Conservation (phyloP, 768 basidiomycete species). For the Russula olivacea region DNA sequence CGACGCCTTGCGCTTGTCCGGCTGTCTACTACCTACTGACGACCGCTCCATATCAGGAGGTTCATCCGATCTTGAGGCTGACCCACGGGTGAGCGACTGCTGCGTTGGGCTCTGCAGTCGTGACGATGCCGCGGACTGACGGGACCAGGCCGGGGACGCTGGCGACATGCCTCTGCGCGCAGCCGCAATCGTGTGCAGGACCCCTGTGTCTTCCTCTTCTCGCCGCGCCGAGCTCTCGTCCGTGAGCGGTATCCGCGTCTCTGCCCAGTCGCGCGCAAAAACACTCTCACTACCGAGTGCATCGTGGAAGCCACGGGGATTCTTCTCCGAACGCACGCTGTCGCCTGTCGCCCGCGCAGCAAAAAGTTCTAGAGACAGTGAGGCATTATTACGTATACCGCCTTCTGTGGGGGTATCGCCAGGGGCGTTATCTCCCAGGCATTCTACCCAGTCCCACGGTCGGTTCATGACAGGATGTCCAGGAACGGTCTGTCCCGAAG, state of each 20-base stretch:
- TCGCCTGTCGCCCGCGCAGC: conserved; percentile 62
- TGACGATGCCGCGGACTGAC: conserved; percentile 29
- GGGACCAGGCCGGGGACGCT: conserved; percentile 46
- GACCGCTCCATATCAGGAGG: conserved; percentile 40
- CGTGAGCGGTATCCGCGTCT: conserved; percentile 50
- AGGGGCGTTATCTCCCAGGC: conserved; percentile 52
- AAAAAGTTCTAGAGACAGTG: conserved; percentile 68
- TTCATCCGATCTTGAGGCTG: conserved; percentile 31
- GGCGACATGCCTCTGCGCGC: conserved; percentile 41
- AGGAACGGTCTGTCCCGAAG: conserved; percentile 43
- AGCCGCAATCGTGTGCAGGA: conserved; percentile 32
- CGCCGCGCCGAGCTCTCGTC: conserved; percentile 29
- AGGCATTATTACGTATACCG: conserved; percentile 55
- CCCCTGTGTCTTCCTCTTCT: conserved; percentile 31
- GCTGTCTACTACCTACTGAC: conserved; percentile 21
- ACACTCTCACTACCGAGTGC: conserved; percentile 54
- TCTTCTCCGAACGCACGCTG: conserved; percentile 29
- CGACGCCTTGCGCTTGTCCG: conserved; percentile 47
- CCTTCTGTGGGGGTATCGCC: conserved; percentile 37
- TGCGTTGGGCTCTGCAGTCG: conserved; percentile 47
- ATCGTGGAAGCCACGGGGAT: conserved; percentile 53
- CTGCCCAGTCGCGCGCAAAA: conserved; percentile 73
- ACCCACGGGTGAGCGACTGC: conserved; percentile 30
- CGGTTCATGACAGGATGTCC: conserved; percentile 57
- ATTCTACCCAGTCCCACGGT: conserved; percentile 86